Base-by-base conservation (phyloP, 345 rosid species). In the Anacardium occidentale region DNA sequence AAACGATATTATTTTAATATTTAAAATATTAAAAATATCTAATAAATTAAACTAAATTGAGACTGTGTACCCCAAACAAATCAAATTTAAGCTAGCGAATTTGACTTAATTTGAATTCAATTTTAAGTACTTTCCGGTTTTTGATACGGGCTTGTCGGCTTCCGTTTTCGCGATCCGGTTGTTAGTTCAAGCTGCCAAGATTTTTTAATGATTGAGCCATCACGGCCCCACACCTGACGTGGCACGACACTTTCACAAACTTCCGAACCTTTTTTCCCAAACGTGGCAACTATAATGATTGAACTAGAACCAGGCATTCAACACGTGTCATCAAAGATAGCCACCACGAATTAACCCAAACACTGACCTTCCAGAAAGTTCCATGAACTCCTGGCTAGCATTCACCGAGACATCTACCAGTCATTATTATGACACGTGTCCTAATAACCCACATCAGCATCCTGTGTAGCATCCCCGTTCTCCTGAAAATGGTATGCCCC, bases 301-400 rank as follows among this genome's bases (percentile, higher is more conserved):
- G 70, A 13, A 3, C 32, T 2, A 0, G 1, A 55, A 0, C 51
- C 11, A 17, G 1, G 2, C 0, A 4, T 0, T 1, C n/a, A 34
- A 45, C 70, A 75, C 63, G 63, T 67, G 76, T 54, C 44, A 0
- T 3, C 4, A 14, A 13, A 0, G 2, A 0, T 7, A 20, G 40
- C 26, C 0, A 15, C 66, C 82, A 71, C 78, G 78, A 57, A 18
- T 45, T 69, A 1, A 15, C 18, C 0, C 2, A 10, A 42, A 21
- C 3, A 62, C 69, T 15, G 67, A 66, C 62, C 79, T 93, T 89
- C 98, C 89, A 88, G 97, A 89, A 89, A 85, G 87, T 93, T 93
- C 97, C 68, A 13, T 59, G 51, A 84, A 87, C 78, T 84, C 86
- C 48, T 90, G 97, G 94, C 89, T 79, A 81, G 70, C 72, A 84